Percentiles rank a stretch among this genome's conserved stretches.
Conservation (phyloP, 2,329 filamentous ascomycete species). For the Helicocarpus griseus region DNA sequence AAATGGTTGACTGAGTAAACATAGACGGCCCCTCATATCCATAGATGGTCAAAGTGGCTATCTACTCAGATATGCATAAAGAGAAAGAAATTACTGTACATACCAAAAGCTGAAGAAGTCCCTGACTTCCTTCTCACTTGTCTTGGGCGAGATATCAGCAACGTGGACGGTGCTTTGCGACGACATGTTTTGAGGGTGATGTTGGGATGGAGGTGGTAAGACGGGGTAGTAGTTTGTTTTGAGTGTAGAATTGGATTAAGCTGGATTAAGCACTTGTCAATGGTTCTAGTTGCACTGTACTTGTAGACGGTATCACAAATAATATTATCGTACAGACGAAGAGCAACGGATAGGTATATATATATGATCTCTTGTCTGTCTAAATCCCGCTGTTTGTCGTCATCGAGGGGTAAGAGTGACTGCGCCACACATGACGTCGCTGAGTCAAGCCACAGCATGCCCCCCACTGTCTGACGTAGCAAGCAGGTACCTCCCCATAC, state of each 20-base stretch:
- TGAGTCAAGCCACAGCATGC: conserved; percentile 19
- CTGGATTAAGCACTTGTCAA: background rate
- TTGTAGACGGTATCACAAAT: too few relatives aligned
- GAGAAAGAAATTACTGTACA: conserved; percentile 21
- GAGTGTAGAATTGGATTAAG: background rate
- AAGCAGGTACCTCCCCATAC: background rate
- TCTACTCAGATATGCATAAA: too few relatives aligned
- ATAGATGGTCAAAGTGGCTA: background rate
- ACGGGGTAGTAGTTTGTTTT: conserved; percentile 36
- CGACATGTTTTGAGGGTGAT: background rate
- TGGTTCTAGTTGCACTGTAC: too few relatives aligned
- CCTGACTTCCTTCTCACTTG: conserved; percentile 79
- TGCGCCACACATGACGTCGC: conserved; percentile 28
- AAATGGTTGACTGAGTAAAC: too few relatives aligned
- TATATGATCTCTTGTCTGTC: too few relatives aligned
- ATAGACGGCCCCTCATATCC: background rate
- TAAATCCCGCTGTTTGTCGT: too few relatives aligned
- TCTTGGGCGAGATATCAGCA: conserved; percentile 74
- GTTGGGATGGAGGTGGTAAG: conserved; percentile 17
- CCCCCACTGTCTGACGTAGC: background rate
- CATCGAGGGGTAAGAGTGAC: conserved; percentile 11
- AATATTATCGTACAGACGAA: too few relatives aligned
- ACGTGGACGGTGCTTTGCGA: conserved; percentile 62
- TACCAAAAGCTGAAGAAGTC: conserved; percentile 98
- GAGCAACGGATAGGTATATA: too few relatives aligned